Base-by-base conservation (phyloP, 2,329 filamentous ascomycete genomes). In the Fusarium nematophilum region DNA sequence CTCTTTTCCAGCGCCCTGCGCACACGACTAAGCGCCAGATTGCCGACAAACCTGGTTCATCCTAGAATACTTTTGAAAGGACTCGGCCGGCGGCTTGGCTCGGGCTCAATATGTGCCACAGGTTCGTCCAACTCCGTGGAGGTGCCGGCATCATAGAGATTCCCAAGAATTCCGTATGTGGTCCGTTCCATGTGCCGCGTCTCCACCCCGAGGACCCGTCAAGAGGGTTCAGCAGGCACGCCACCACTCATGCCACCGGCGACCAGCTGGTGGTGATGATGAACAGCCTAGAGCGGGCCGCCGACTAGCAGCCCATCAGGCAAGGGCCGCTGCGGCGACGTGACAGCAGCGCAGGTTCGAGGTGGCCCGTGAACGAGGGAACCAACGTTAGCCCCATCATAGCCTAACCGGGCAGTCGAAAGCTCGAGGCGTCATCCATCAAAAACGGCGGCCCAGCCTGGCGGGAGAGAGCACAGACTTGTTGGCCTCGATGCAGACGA, bases 181-280 rank as follows among this genome's bases (percentile, higher is more conserved):
- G 37, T 43, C 36, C 46, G 45, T 39, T 18, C 34, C n/a, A n/a
- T 47, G 18, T 34, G 17, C 33, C 42, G 42, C 10, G 42, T 62
- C 47, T 50, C 60, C 62, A 64, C 62, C 43, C 55, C 62, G 62
- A 66, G 57, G 51, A 40, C 46, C 62, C 62, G 61, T 47, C 37
- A 51, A 23, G 49, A 53, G 44, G 47, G 34, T 30, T 42, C 27
- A 38, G 43, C 40, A 53, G 34, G 51, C 60, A 59, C 54, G 51
- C 53, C 53, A 66, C 36, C 45, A 38, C 58, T 56, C 61, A 46
- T 64, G 34, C 54, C 54, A 62, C 51, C 52, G 47, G 33, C 54
- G 18, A 66, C 49, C 27, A 67, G 57, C 52, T 65, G 59, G 42
- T 57, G 57, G 48, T 45, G 38, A 49, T 45, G 27, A 39, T 39